Percentiles rank a stretch among this genome's conserved stretches.
phyloP scores from a whole-genome alignment of 441 rosid species.

The Sinapis alba region DNA sequence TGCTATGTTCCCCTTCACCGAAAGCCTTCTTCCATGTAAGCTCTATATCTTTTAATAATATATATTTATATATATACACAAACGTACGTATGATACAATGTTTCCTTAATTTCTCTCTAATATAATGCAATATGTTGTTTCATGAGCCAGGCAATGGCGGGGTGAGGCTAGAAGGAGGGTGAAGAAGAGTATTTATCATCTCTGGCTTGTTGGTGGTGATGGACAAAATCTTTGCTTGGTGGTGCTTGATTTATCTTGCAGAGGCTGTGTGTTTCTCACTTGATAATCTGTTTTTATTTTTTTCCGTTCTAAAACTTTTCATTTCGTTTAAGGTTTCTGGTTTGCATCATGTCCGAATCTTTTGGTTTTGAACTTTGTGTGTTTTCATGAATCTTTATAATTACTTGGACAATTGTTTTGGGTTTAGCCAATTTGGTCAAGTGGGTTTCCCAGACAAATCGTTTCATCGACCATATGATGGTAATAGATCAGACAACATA shows the following conservation, averaged over 20 bases:
- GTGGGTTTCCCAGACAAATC: too few relatives aligned
- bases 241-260: neutral
- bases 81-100: neutral
- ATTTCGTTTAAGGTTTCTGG: neutral
- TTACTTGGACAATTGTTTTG: too few relatives aligned
- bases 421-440: too few relatives aligned
- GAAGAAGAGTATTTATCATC: conserved; percentile 1
- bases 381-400: too few relatives aligned
- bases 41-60: neutral
- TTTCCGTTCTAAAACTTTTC: neutral
- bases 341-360: neutral
- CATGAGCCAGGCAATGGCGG: conserved; percentile 1
- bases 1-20: conserved; percentile 18
- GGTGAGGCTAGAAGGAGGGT: neutral
- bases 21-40: conserved; percentile 39
- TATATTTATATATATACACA: neutral
- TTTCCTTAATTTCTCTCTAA: too few relatives aligned
- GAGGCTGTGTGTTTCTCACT: neutral
- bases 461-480: too few relatives aligned
- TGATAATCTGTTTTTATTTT: neutral
- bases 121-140: neutral
- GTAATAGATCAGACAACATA: too few relatives aligned
- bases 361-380: neutral
- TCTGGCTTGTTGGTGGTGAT: neutral
- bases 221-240: neutral